These are phyloP conservation scores for Byssothecium circinans DNA, from an alignment of 2,329 filamentous ascomycete species.

Conservation along the genomic window DNA sequence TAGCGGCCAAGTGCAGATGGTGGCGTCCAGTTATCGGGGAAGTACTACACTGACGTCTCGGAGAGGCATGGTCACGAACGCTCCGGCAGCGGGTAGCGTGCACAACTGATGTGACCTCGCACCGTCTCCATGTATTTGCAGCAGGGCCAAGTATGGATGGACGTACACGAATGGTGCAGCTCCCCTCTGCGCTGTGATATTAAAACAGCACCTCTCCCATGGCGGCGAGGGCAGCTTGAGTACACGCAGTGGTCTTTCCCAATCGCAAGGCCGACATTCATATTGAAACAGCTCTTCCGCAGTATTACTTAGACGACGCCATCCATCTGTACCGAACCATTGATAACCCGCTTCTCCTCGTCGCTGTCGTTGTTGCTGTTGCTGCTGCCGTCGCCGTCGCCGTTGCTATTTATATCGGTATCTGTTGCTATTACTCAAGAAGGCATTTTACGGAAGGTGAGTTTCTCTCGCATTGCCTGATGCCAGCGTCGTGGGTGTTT, in stretches of 20 bases:
- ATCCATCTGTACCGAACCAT: not conserved
- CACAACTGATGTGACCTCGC: constrained; percentile 37
- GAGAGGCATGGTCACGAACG: constrained; percentile 30
- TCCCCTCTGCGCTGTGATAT: constrained; percentile 25
- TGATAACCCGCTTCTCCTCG: not conserved
- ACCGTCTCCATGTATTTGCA: constrained; percentile 27
- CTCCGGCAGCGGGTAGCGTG: constrained; percentile 26
- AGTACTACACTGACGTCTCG: constrained; percentile 33
- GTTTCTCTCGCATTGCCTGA: constrained; percentile 13
- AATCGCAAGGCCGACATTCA: constrained; percentile 30
- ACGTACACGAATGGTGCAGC: constrained; percentile 25
- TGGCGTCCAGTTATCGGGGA: constrained; percentile 27
- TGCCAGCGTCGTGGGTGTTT: constrained; percentile 15
- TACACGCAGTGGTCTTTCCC: constrained; percentile 26
- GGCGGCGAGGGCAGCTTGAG: constrained; percentile 20
- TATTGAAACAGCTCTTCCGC: constrained; percentile 39
- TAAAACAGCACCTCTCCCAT: constrained; percentile 34
- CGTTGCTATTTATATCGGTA: constrained; percentile 16
- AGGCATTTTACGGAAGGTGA: constrained; percentile 24
- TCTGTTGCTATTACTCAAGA: constrained; percentile 10
- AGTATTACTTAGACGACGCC: constrained; percentile 29
- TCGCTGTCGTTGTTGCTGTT: constrained; percentile 5
- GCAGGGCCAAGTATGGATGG: constrained; percentile 21
- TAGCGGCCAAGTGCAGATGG: constrained; percentile 26
- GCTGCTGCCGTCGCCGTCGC: constrained; percentile 1